Evolutionary conservation across 352 stramenopile genomes (phyloP).

Genomic region (Globisporangium acanthophoron): DNA sequence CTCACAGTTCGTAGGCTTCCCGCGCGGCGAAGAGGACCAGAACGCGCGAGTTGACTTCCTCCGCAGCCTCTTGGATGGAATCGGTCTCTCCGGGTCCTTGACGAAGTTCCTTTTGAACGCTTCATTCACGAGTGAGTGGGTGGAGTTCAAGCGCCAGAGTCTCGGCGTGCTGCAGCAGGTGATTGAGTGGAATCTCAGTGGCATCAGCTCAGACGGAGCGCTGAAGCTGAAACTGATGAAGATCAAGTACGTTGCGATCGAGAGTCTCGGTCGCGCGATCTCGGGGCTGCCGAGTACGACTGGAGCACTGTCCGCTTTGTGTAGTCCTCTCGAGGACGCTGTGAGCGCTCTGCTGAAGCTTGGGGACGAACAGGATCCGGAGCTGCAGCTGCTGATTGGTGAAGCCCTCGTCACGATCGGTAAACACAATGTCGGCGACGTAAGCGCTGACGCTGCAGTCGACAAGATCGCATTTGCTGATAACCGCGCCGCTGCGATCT

Average conservation of each 20-base stretch:
- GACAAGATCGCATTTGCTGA: slow-evolving; percentile 2
- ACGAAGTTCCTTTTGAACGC: slow-evolving; percentile 19
- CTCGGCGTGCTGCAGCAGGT: slow-evolving; percentile 25
- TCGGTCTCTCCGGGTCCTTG: slow-evolving; percentile 28
- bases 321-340: slow-evolving; percentile 15
- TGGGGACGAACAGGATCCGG: slow-evolving; percentile 19
- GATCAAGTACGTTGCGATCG: slow-evolving; percentile 33
- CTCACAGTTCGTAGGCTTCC: slow-evolving; percentile 29
- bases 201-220: slow-evolving; percentile 34
- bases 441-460: neutral
- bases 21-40: slow-evolving; percentile 33
- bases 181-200: slow-evolving; percentile 36
- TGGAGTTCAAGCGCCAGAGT: slow-evolving; percentile 21
- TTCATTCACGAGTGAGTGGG: slow-evolving; percentile 20
- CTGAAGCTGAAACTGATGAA: slow-evolving; percentile 31
- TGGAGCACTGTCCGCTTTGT: neutral
- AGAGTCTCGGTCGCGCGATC: slow-evolving; percentile 28
- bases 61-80: slow-evolving; percentile 36
- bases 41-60: slow-evolving; percentile 31
- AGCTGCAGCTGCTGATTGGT: slow-evolving; percentile 52
- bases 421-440: slow-evolving; percentile 22
- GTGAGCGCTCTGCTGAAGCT: slow-evolving; percentile 22
- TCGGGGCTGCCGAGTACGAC: slow-evolving; percentile 23
- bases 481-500: slow-evolving; percentile 32
- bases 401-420: slow-evolving; percentile 53